Base-by-base conservation (phyloP, 306 rosid species). In the Prunus campanulata region DNA sequence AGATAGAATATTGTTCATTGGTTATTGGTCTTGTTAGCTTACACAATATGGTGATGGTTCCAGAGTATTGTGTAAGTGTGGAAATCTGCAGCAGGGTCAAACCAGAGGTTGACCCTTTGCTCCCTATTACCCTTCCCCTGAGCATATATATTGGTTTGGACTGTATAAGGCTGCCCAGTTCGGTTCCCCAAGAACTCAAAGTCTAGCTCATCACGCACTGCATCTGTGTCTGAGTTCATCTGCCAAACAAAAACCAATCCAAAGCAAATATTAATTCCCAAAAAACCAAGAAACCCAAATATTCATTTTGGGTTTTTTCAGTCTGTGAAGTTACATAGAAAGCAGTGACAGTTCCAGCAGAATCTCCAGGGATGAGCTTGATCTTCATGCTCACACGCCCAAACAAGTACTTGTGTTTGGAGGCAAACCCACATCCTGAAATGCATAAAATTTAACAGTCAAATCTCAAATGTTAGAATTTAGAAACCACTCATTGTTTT, bases 351-450 rank as follows among this genome's bases (percentile, higher is more conserved):
- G 97, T 95, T 42, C 98, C 98, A 1, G 98, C 98, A 25, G 98
- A 95, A 80, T 95, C 98, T 20, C 97, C 97, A 0, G 96, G 89
- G 39, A 92, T 42, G 70, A 95, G 97, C 80, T 95, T 95, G 91
- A 95, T 89, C 90, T 92, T 92, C 96, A 95, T 95, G 89, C 97
- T 95, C 71, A 92, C 95, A 56, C 91, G 96, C 3, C 98, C 98
- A 52, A 90, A 95, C 83, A 95, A 64, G 85, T 89, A 92, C 77
- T 89, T 85, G 6, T 27, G 78, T 77, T 79, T 89, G 35, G 98
- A 95, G 74, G 97, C 84, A 81, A 95, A 95, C 67, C 98, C 98
- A 78, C 97, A 87, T 35, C 98, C 98, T 92, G 70, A 74, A 77
- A 27, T 24, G 68, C 18, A 57, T 16, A 15, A 72, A 19, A 8